These are phyloP conservation scores for Fraxinus americana DNA, from an alignment of 257 asterid genomes.

Conservation along the genomic window DNA sequence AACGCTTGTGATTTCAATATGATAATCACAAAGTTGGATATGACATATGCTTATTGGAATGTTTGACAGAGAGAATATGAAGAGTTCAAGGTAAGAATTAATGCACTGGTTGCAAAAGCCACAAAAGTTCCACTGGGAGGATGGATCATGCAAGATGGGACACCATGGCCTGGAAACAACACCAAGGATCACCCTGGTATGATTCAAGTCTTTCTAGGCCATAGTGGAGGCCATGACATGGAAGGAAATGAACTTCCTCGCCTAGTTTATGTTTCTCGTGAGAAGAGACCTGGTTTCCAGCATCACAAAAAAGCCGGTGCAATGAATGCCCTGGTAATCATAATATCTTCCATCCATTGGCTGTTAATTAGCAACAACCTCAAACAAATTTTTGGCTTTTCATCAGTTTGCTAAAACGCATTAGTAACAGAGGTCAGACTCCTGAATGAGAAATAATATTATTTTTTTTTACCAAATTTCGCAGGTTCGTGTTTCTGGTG, in stretches of 20 bases:
- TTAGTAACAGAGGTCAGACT: not conserved
- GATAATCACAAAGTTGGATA: not conserved
- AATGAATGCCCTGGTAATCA: constrained; percentile 88
- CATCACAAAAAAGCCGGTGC: constrained; percentile 99
- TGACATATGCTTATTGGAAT: constrained; percentile 15
- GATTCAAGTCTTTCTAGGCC: constrained; percentile 98
- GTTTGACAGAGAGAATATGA: constrained; percentile 87
- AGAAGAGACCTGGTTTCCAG: constrained; percentile 96
- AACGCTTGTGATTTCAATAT: constrained; percentile 7
- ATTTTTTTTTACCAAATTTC: constrained; percentile 17
- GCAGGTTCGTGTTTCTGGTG: constrained; percentile 96
- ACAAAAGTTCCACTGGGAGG: constrained; percentile 86
- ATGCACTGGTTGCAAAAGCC: constrained; percentile 96
- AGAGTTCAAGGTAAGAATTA: constrained; percentile 86
- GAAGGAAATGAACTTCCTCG: constrained; percentile 98
- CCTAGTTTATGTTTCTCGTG: constrained; percentile 97
- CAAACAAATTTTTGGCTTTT: constrained; percentile 1
- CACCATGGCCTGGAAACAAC: constrained; percentile 99
- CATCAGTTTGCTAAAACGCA: not conserved
- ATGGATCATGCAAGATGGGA: constrained; percentile 99
- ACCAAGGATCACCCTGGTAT: constrained; percentile 98
- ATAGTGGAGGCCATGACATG: constrained; percentile 84
- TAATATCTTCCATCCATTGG: constrained; percentile 9
- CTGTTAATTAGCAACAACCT: not conserved
- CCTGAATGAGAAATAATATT: not conserved